A percentile compares a stretch with the other conserved stretches of the same genome.
Evolutionary conservation across 768 basidiomycete species (phyloP).

Genomic region (Kwoniella europaea): DNA sequence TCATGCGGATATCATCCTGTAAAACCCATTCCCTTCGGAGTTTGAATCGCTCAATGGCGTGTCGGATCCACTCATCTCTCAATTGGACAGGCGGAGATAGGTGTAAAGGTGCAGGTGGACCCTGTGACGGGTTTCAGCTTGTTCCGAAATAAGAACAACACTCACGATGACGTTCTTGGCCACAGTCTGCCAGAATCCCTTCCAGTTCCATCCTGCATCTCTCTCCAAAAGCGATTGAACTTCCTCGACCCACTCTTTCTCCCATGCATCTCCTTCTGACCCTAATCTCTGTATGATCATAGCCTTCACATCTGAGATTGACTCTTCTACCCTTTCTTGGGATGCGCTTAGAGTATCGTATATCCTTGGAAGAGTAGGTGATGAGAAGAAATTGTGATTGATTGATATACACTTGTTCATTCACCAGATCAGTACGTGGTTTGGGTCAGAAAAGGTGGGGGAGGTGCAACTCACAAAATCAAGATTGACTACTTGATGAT

Average conservation of each 20-base stretch:
- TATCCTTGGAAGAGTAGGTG: constrained; percentile 44
- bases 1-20: constrained; percentile 17
- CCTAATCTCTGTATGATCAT: constrained; percentile 46
- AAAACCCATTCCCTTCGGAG: constrained; percentile 25
- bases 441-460: background rate
- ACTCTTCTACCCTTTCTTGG: constrained; percentile 54
- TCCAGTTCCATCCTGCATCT: constrained; percentile 56
- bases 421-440: too few species aligned
- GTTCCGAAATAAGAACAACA: background rate
- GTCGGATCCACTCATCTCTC: constrained; percentile 22
- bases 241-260: constrained; percentile 53
- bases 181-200: constrained; percentile 50
- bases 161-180: constrained; percentile 43
- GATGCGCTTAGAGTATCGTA: constrained; percentile 55
- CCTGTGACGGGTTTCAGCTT: background rate
- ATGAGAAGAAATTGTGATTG: constrained; percentile 58
- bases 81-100: constrained; percentile 18
- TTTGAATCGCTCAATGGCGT: constrained; percentile 25
- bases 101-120: constrained; percentile 12
- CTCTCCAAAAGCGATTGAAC: constrained; percentile 52
- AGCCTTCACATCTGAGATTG: constrained; percentile 47
- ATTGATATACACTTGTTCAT: constrained; percentile 56
- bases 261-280: constrained; percentile 35
- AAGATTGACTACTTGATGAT: constrained; percentile 56
- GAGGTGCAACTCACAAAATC: constrained; percentile 45